phyloP scores from a whole-genome alignment of 2,329 filamentous ascomycete genomes.

The Alternaria novae-zelandiae region DNA sequence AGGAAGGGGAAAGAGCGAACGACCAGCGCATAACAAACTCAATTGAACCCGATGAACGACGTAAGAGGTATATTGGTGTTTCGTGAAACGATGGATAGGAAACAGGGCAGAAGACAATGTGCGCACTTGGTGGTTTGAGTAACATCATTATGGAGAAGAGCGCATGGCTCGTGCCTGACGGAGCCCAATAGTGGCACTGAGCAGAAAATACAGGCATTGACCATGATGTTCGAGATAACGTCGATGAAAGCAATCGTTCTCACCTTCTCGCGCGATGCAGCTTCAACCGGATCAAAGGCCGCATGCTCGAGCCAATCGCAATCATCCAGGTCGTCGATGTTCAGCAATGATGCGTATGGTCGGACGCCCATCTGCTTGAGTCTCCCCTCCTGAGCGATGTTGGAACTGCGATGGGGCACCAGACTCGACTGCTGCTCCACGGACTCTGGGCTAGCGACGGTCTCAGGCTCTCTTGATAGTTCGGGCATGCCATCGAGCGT shows the following conservation, averaged over 20 bases:
- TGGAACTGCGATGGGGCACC: conserved; percentile 30
- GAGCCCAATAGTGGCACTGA: conserved; percentile 21
- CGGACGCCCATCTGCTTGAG: conserved; percentile 63
- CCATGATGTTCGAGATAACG: not conserved
- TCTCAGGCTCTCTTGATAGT: conserved; percentile 44
- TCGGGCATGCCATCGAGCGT: conserved; percentile 47
- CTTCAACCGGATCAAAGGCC: conserved; percentile 64
- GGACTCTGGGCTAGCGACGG: conserved; percentile 22
- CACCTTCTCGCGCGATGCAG: conserved; percentile 67
- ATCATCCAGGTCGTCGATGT: conserved; percentile 67
- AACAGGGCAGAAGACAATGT: not conserved
- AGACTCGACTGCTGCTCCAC: conserved; percentile 20
- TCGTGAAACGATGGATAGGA: not conserved
- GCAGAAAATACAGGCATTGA: not conserved
- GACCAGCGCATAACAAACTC: not conserved
- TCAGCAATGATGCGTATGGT: conserved; percentile 77
- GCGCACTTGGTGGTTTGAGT: not conserved
- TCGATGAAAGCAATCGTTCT: conserved; percentile 23
- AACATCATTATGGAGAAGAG: conserved; percentile 20
- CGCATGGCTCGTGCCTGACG: conserved; percentile 17
- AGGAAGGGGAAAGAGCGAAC: not conserved
- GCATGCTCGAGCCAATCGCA: conserved; percentile 65
- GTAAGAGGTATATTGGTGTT: not conserved
- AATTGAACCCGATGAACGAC: not conserved
- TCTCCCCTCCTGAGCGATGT: conserved; percentile 32